Evolutionary conservation across 192 early-diverging fungal genomes (phyloP).

Genomic region (Rhizoclosmatium globosum): DNA sequence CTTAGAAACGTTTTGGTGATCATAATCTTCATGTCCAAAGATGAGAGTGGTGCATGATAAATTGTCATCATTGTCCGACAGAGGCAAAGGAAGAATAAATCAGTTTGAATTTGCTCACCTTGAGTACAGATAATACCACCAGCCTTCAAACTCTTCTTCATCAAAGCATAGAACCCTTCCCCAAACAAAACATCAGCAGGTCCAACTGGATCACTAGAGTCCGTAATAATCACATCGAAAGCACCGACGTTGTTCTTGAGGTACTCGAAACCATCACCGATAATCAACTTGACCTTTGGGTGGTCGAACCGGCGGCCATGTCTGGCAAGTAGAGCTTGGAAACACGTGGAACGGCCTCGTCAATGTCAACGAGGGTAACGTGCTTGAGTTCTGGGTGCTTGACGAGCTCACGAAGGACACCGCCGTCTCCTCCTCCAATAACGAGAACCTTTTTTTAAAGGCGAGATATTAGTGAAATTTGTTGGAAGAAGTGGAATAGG

Average conservation of each 20-base stretch:
- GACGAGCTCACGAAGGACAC: slow-evolving; percentile 97
- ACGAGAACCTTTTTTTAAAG: slow-evolving; percentile 78
- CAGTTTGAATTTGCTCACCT: slow-evolving; percentile 59
- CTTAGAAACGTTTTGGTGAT: slow-evolving; percentile 44
- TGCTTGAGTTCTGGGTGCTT: slow-evolving; percentile 94
- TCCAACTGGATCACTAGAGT: slow-evolving; percentile 97
- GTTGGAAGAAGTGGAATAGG: background rate
- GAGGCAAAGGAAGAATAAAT: background rate
- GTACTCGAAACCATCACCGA: slow-evolving; percentile 97
- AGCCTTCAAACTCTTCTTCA: slow-evolving; percentile 86
- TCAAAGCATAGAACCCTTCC: slow-evolving; percentile 91
- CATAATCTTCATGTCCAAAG: slow-evolving; percentile 44
- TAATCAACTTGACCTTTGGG: slow-evolving; percentile 93
- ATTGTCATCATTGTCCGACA: slow-evolving; percentile 46
- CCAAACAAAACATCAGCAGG: slow-evolving; percentile 96
- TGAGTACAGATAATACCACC: slow-evolving; percentile 96
- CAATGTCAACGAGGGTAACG: slow-evolving; percentile 96
- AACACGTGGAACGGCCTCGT: slow-evolving; percentile 91
- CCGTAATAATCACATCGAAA: slow-evolving; percentile 99
- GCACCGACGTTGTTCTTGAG: slow-evolving; percentile 84
- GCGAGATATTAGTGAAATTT: slow-evolving; percentile 2
- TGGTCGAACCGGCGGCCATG: slow-evolving; percentile 92
- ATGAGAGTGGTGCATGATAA: slow-evolving; percentile 58
- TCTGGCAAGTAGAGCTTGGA: slow-evolving; percentile 93
- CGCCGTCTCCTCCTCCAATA: slow-evolving; percentile 99